These are phyloP conservation scores for Microstroma glucosiphilum DNA, from an alignment of 1,284 basidiomycete species.

Conservation along the genomic window DNA sequence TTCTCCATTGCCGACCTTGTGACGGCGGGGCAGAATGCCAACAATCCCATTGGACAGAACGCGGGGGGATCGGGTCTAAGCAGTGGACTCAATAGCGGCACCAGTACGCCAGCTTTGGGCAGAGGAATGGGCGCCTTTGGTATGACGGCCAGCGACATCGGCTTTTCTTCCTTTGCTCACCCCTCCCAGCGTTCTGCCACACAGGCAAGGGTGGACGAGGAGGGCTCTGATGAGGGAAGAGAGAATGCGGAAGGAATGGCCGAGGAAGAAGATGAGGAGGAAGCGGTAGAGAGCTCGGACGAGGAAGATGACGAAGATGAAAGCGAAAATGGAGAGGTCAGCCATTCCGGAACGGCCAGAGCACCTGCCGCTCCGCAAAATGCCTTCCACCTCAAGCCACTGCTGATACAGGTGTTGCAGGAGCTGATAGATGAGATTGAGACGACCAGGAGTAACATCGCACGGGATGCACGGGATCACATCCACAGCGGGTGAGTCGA, in stretches of 20 bases:
- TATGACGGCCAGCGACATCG: not conserved
- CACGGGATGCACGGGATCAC: constrained; percentile 89
- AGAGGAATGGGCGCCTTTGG: not conserved
- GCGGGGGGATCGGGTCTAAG: not conserved
- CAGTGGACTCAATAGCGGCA: not conserved
- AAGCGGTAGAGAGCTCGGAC: constrained; percentile 10
- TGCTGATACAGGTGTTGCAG: constrained; percentile 53
- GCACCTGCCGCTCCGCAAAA: constrained; percentile 11
- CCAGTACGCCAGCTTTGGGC: not conserved
- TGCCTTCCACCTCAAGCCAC: constrained; percentile 49
- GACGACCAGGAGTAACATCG: constrained; percentile 68
- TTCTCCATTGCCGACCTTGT: constrained; percentile 46
- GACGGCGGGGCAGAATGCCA: constrained; percentile 20
- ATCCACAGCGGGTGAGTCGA: constrained; percentile 82
- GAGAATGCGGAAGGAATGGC: constrained; percentile 7
- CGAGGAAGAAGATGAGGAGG: constrained; percentile 13
- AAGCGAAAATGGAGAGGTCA: constrained; percentile 8
- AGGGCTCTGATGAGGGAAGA: not conserved
- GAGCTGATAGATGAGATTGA: constrained; percentile 90
- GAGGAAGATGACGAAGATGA: constrained; percentile 7
- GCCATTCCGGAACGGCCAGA: not conserved
- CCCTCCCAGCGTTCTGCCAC: not conserved
- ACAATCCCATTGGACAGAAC: not conserved
- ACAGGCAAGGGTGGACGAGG: not conserved
- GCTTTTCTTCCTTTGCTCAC: not conserved